These are phyloP conservation scores for Chrysosporium keratinophilum DNA, from an alignment of 2,329 filamentous ascomycete genomes.

Conservation along the genomic window DNA sequence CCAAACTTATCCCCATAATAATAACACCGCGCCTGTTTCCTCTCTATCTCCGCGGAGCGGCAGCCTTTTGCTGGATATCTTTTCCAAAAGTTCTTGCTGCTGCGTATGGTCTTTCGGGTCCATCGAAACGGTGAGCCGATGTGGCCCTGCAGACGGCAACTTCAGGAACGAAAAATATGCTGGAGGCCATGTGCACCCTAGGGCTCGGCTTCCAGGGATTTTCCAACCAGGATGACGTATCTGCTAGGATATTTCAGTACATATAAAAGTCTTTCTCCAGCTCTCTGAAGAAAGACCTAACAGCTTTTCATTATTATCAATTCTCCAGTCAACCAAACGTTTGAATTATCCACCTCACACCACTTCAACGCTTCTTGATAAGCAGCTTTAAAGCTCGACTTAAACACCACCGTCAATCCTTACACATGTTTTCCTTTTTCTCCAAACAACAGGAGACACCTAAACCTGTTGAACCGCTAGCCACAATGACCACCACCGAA, in stretches of 20 bases:
- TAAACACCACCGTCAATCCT: neutral
- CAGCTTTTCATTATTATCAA: neutral
- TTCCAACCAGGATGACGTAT: neutral
- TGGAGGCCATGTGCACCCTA: neutral
- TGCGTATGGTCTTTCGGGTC: neutral
- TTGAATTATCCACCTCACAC: too few species aligned
- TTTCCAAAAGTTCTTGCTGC: neutral
- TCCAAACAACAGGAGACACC: slow-evolving; percentile 3
- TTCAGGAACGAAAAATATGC: slow-evolving; percentile 1
- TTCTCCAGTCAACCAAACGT: neutral
- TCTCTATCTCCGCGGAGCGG: slow-evolving; percentile 1
- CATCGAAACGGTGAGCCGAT: neutral
- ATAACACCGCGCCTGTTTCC: neutral
- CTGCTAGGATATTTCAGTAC: neutral
- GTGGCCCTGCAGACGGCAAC: neutral
- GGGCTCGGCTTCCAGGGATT: neutral
- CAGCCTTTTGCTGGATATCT: neutral
- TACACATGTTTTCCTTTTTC: slow-evolving; percentile 8
- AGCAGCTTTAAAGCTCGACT: neutral
- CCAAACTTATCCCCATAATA: neutral
- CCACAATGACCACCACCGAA: slow-evolving; percentile 9
- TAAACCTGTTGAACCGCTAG: neutral
- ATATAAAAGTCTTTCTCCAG: slow-evolving; percentile 1
- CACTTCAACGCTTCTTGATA: too few species aligned
- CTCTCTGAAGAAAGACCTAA: neutral